phyloP scores from a whole-genome alignment of 495 filamentous ascomycete genomes.

The Penicillium arizonense region DNA sequence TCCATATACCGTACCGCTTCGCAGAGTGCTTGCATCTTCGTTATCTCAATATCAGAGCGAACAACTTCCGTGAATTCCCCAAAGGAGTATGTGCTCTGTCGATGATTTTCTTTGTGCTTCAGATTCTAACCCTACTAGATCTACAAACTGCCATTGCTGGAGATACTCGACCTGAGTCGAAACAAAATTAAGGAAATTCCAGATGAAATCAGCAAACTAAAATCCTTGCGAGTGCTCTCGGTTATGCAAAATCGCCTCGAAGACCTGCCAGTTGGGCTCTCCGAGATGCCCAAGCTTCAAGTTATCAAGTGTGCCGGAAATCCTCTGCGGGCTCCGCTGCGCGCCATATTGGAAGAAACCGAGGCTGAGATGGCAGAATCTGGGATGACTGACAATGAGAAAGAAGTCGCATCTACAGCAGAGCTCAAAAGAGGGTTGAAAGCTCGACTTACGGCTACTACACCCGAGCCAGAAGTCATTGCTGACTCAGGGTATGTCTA shows the following conservation, averaged over 20 bases:
- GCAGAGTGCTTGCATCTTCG: slow-evolving; percentile 83
- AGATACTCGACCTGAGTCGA: slow-evolving; percentile 87
- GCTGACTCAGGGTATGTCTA: slow-evolving; percentile 62
- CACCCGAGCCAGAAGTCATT: slow-evolving; percentile 59
- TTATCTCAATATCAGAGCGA: slow-evolving; percentile 92
- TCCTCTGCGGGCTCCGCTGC: slow-evolving; percentile 57
- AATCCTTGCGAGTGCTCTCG: slow-evolving; percentile 72
- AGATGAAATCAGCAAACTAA: slow-evolving; percentile 73
- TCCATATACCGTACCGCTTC: slow-evolving; percentile 75
- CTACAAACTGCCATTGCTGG: slow-evolving; percentile 78
- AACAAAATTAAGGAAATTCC: slow-evolving; percentile 80
- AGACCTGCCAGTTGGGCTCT: slow-evolving; percentile 75
- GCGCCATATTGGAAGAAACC: slow-evolving; percentile 40
- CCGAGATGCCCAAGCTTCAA: slow-evolving; percentile 83
- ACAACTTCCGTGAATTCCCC: slow-evolving; percentile 85
- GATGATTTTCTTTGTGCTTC: neutral
- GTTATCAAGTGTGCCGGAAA: slow-evolving; percentile 88
- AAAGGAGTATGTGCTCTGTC: slow-evolving; percentile 59
- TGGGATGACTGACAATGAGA: slow-evolving; percentile 52
- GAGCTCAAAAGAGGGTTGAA: slow-evolving; percentile 78
- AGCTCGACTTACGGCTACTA: slow-evolving; percentile 49
- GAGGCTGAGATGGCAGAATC: slow-evolving; percentile 43
- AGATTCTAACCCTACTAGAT: slow-evolving; percentile 50
- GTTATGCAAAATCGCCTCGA: slow-evolving; percentile 83
- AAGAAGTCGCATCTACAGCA: slow-evolving; percentile 67